These are phyloP conservation scores for Boletus subparvulus DNA, from an alignment of 768 basidiomycete species.

Conservation along the genomic window DNA sequence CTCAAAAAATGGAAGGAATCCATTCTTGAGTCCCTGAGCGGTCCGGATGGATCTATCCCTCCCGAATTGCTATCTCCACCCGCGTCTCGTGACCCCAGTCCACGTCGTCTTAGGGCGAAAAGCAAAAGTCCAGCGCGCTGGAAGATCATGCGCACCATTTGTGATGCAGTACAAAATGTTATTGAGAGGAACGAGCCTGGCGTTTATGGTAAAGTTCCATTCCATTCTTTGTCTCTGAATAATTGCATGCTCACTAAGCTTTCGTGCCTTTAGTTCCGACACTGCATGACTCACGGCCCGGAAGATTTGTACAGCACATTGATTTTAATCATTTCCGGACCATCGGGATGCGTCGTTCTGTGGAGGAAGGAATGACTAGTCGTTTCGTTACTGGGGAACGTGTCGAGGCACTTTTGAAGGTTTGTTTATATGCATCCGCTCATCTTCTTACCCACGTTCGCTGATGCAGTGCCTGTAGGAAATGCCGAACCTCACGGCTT, in stretches of 20 bases:
- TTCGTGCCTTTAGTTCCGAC: slow-evolving; percentile 52
- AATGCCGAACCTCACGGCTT: slow-evolving; percentile 79
- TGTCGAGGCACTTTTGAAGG: slow-evolving; percentile 75
- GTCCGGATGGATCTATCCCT: slow-evolving; percentile 70
- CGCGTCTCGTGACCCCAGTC: slow-evolving; percentile 82
- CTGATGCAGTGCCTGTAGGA: slow-evolving; percentile 49
- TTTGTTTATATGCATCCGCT: slow-evolving; percentile 30
- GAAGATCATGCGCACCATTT: slow-evolving; percentile 78
- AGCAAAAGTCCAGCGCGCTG: slow-evolving; percentile 83
- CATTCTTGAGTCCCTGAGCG: slow-evolving; percentile 55
- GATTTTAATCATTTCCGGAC: slow-evolving; percentile 98
- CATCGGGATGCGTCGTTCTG: slow-evolving; percentile 90
- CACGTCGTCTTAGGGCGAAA: slow-evolving; percentile 68
- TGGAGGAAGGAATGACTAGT: slow-evolving; percentile 84
- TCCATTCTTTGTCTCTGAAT: not conserved
- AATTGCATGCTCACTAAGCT: slow-evolving; percentile 3
- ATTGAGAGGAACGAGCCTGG: slow-evolving; percentile 63
- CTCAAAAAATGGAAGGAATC: slow-evolving; percentile 57
- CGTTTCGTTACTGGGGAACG: slow-evolving; percentile 93
- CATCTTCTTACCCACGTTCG: slow-evolving; percentile 3
- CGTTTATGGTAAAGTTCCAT: slow-evolving; percentile 59
- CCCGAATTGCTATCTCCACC: slow-evolving; percentile 76
- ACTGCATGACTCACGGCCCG: slow-evolving; percentile 68
- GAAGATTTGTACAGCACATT: slow-evolving; percentile 80
- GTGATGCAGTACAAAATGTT: slow-evolving; percentile 71